Evolutionary conservation across 2,329 filamentous ascomycete genomes (phyloP).

Genomic region (Colletotrichum limetticola): DNA sequence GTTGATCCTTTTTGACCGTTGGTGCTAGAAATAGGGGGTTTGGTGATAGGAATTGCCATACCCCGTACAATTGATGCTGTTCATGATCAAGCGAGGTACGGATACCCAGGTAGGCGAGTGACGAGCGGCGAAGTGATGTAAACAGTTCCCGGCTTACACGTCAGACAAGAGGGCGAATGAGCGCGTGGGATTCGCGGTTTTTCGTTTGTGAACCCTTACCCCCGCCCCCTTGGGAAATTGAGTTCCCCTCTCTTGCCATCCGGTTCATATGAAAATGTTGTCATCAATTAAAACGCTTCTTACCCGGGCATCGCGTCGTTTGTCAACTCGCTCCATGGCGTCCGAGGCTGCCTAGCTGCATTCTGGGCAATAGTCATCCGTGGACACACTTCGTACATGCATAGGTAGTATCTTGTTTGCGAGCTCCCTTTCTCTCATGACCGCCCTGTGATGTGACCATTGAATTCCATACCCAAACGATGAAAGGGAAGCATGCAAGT

Average conservation of each 20-base stretch:
- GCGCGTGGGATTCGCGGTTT: neutral
- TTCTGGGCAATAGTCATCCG: neutral
- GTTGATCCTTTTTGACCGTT: neutral
- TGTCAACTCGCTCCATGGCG: neutral
- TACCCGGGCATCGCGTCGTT: neutral
- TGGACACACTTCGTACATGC: neutral
- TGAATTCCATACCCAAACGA: neutral
- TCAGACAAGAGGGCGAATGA: slow-evolving; percentile 3
- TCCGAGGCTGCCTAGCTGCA: neutral
- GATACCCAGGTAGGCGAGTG: neutral
- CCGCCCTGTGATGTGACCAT: neutral
- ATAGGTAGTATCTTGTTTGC: neutral
- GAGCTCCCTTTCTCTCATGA: neutral
- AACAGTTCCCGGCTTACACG: neutral
- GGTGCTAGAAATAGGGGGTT: neutral
- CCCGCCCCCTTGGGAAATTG: slow-evolving; percentile 1
- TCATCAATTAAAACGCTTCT: neutral
- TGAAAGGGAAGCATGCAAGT: neutral
- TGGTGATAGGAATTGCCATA: neutral
- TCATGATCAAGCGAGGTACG: neutral
- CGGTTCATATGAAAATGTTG: neutral
- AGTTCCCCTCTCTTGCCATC: neutral
- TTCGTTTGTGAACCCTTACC: neutral
- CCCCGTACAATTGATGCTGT: neutral
- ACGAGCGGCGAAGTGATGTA: neutral